Conservation (phyloP, 495 filamentous ascomycete genomes). For the Lepidopterella palustris region DNA sequence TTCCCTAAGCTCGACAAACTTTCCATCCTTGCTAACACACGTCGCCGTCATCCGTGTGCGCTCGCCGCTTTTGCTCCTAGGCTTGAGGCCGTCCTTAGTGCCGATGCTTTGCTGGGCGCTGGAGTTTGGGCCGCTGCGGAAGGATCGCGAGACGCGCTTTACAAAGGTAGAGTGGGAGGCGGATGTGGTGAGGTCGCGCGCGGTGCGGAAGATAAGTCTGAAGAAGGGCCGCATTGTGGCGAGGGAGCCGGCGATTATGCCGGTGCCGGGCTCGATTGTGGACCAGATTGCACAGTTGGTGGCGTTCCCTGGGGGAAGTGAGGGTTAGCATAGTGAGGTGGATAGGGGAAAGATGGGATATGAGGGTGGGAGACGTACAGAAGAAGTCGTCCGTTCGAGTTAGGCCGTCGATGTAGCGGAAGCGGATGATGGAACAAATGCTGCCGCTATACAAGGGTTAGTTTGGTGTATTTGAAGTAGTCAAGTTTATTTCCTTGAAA, state of each 20-base stretch:
- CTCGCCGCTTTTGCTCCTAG: not conserved
- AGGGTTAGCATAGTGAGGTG: not conserved
- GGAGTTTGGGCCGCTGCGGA: not conserved
- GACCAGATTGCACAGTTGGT: constrained; percentile 32
- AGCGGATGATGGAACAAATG: constrained; percentile 31
- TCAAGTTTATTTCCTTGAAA: not conserved
- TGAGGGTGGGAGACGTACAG: constrained; percentile 14
- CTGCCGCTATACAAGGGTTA: constrained; percentile 22
- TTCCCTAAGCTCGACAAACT: not conserved
- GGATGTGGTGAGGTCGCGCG: not conserved
- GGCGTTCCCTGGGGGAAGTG: constrained; percentile 19
- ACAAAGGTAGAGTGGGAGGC: not conserved
- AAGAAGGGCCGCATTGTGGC: constrained; percentile 32
- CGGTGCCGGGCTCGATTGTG: constrained; percentile 30
- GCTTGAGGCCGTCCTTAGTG: not conserved
- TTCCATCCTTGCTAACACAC: not conserved
- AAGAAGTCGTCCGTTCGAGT: constrained; percentile 32
- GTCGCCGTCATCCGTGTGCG: not conserved
- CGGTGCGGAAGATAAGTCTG: constrained; percentile 7
- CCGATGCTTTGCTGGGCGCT: not conserved
- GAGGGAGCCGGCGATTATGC: constrained; percentile 32
- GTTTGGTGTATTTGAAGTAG: not conserved
- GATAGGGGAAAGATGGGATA: not conserved
- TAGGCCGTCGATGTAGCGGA: constrained; percentile 29
- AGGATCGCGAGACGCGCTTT: not conserved